Evolutionary conservation across 495 filamentous ascomycete species (phyloP), one percentile per base, ranked within the genome.

Genomic region (Hypoxylon lenormandii): DNA sequence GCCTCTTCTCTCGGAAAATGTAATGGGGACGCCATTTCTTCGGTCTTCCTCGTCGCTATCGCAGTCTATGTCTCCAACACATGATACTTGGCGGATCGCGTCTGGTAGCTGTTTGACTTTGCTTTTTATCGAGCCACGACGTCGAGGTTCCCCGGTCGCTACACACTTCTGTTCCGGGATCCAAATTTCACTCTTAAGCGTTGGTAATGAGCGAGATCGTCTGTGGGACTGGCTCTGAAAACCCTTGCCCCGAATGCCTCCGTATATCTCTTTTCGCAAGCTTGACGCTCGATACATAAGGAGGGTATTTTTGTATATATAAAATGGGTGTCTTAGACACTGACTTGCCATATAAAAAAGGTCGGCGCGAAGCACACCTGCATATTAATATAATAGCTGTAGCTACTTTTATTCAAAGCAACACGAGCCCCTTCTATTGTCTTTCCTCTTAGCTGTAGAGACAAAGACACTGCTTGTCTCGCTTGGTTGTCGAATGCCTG

Each of bases 21-120:
- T 37, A 2, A 60, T 60, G 5, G 54, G 57, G 16, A 70, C 66
- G 6, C 53, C 58, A 10, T 64, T 70, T 23, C 46, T 30, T 19
- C 42, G 48, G n/a, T 70, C 66, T 23, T 70, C 66, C 11, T 64
- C 59, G 5, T 70, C 66, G n/a, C 48, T 66, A 12, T 66, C 66
- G 21, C 63, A 60, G 15, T 42, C 47, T 11, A 60, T 40, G 0
- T 28, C 33, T 23, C 13, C 30, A n/a, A 22, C 18, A 33, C n/a
- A 3, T 18, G n/a, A 16, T 10, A 8, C 42, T 4, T 26, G 2
- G 8, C 1, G 23, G 28, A 66, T 3, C 18, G 40, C 11, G 4
- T 47, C 19, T 40, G 21, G 38, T 23, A 16, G 23, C 12, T 18
- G 5, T 21, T 6, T 11, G 21, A 28, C 26, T 51, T 18, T 36